These are phyloP conservation scores for Boletus sp. DNA, from an alignment of 768 basidiomycete genomes.

Conservation along the genomic window DNA sequence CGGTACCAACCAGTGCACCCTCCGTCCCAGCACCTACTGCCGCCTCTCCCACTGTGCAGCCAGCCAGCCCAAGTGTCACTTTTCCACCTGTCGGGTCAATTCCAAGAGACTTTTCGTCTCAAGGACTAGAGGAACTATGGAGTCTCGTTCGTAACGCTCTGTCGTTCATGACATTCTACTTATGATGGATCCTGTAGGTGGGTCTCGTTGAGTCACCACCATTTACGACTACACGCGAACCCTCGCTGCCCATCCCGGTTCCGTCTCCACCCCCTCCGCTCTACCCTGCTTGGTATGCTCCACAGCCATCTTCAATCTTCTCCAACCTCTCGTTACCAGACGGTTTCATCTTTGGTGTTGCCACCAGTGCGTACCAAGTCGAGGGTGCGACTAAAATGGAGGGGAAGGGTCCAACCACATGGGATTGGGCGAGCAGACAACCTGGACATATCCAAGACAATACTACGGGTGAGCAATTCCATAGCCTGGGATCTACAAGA, in stretches of 20 bases:
- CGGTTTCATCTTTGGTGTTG: conserved; percentile 51
- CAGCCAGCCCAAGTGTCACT: no score
- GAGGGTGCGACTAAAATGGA: conserved; percentile 52
- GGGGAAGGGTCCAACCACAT: conserved; percentile 47
- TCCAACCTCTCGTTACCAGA: conserved; percentile 45
- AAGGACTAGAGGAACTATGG: conserved; percentile 42
- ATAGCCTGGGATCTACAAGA: no score
- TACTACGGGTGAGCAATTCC: conserved; percentile 28
- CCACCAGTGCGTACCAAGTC: conserved; percentile 53
- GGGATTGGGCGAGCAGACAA: conserved; percentile 48
- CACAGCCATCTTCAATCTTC: conserved; percentile 42
- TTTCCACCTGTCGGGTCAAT: conserved; percentile 33
- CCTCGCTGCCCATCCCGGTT: conserved; percentile 35
- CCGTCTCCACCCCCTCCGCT: conserved; percentile 30
- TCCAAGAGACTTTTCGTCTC: conserved; percentile 39
- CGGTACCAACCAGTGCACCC: no score
- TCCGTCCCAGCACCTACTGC: no score
- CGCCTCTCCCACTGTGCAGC: no score
- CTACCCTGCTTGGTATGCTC: conserved; percentile 47
- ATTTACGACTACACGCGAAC: conserved; percentile 40
- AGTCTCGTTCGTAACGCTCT: conserved; percentile 32
- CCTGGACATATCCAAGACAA: conserved; percentile 42
- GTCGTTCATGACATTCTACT: conserved; percentile 6
- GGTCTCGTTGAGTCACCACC: conserved; percentile 16
- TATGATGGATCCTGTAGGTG: conserved; percentile 38